phyloP scores from a whole-genome alignment of 1,284 basidiomycete genomes.

The Rhizopogon hawkerae region DNA sequence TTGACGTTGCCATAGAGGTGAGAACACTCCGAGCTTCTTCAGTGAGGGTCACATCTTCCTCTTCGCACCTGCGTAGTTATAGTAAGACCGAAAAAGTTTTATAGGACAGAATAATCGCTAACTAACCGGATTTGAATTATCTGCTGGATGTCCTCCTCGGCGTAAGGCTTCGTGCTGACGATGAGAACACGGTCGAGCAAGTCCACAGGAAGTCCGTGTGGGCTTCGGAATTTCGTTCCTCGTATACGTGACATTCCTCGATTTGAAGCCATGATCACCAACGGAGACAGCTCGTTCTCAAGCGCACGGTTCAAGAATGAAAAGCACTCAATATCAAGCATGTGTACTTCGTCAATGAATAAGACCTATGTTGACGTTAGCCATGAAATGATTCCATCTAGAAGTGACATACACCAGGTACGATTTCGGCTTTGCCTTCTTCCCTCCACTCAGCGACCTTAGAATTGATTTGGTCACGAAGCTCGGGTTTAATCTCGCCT shows the following conservation, averaged over 20 bases:
- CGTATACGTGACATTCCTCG: conserved; percentile 91
- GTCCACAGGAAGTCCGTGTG: conserved; percentile 93
- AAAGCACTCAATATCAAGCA: conserved; percentile 99
- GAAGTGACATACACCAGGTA: conserved; percentile 74
- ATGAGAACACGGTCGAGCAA: conserved; percentile 93
- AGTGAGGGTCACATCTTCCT: conserved; percentile 89
- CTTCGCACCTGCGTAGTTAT: conserved; percentile 61
- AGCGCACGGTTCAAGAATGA: conserved; percentile 96
- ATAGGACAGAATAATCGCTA: background rate
- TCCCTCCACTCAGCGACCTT: conserved; percentile 98
- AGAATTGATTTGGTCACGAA: conserved; percentile 93
- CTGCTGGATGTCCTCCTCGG: conserved; percentile 76
- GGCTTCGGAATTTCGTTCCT: conserved; percentile 89
- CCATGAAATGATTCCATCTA: background rate
- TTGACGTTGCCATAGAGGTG: conserved; percentile 79
- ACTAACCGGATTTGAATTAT: conserved; percentile 88
- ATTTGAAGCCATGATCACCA: conserved; percentile 99
- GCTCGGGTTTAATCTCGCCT: conserved; percentile 96
- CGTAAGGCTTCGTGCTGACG: conserved; percentile 89
- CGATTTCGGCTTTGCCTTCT: conserved; percentile 97
- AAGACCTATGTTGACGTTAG: conserved; percentile 48
- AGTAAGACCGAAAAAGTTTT: background rate
- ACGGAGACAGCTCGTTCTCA: conserved; percentile 86
- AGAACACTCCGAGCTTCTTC: conserved; percentile 71
- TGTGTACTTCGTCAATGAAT: conserved; percentile 95